Percentiles rank a stretch among this genome's conserved stretches.
Conservation (phyloP, 257 asterid genomes). For the Verbena officinalis region DNA sequence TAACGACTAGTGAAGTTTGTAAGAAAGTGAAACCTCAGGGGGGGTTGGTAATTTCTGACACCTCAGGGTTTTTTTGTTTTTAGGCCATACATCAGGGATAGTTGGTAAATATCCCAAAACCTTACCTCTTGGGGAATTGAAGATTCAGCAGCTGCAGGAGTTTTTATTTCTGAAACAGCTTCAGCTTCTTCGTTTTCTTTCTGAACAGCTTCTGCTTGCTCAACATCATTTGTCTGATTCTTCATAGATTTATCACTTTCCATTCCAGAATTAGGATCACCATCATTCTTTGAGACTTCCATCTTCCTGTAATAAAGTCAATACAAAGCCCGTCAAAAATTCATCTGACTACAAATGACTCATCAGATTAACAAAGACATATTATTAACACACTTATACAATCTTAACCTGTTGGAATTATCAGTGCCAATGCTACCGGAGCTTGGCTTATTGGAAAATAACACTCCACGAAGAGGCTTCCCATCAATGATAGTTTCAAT, state of each 20-base stretch:
- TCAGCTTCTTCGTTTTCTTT: conserved; percentile 40
- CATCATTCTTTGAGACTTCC: conserved; percentile 47
- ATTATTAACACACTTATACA: conserved; percentile 14
- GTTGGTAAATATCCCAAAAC: too few species aligned
- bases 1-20: too few species aligned
- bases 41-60: too few species aligned
- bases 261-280: conserved; percentile 38
- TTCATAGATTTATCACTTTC: conserved; percentile 45
- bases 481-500: conserved; percentile 92
- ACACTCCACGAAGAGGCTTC: conserved; percentile 76
- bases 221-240: conserved; percentile 40
- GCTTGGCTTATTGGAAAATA: conserved; percentile 66
- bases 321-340: conserved; percentile 22
- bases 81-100: too few species aligned
- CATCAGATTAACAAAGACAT: conserved; percentile 16
- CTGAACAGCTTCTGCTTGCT: conserved; percentile 41
- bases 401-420: conserved; percentile 51
- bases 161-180: conserved; percentile 48
- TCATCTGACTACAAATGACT: conserved; percentile 5
- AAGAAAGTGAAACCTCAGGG: too few species aligned
- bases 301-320: conserved; percentile 48
- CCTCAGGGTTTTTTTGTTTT: too few species aligned
- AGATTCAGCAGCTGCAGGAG: conserved; percentile 43
- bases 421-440: conserved; percentile 44
- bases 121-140: conserved; percentile 60